phyloP scores from a whole-genome alignment of 2,329 filamentous ascomycete species.

The Pseudonectria foliicola region DNA sequence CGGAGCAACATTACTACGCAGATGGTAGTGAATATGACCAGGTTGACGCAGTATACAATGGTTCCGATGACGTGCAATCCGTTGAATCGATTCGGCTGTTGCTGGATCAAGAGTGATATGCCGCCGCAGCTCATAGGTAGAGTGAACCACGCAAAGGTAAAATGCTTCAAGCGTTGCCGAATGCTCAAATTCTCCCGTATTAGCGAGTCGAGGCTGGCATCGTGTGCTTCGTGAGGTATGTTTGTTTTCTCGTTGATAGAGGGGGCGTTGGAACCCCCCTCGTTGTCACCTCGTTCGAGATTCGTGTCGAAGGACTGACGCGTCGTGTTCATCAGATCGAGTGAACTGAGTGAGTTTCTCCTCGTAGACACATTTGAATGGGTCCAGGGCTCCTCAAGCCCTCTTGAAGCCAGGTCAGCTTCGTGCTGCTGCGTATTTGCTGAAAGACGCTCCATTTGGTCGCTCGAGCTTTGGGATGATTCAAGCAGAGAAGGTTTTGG shows the following conservation, averaged over 20 bases:
- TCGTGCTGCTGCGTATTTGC: too few species aligned
- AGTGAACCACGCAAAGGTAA: conserved; percentile 69
- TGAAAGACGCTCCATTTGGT: too few species aligned
- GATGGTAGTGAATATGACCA: conserved; percentile 55
- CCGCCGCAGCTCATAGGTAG: conserved; percentile 70
- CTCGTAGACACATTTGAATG: too few species aligned
- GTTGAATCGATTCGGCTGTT: conserved; percentile 56
- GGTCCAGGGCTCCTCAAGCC: too few species aligned
- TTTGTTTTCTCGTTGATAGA: conserved; percentile 7
- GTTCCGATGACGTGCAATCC: conserved; percentile 58
- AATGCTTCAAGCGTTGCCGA: conserved; percentile 45
- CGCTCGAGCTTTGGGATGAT: too few species aligned
- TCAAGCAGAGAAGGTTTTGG: too few species aligned
- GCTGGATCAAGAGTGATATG: conserved; percentile 55
- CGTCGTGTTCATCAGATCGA: too few species aligned
- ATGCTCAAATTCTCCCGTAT: conserved; percentile 29
- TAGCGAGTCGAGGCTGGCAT: conserved; percentile 11
- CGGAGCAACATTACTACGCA: conserved; percentile 47
- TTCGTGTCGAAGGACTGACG: too few species aligned
- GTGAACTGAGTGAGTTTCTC: too few species aligned
- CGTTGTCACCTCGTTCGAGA: too few species aligned
- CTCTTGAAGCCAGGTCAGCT: too few species aligned
- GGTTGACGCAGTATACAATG: conserved; percentile 60
- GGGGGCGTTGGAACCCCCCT: too few species aligned
- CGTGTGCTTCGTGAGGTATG: background rate